Evolutionary conservation across 2,329 filamentous ascomycete genomes (phyloP).

Genomic region (Pestalotiopsis sp.): DNA sequence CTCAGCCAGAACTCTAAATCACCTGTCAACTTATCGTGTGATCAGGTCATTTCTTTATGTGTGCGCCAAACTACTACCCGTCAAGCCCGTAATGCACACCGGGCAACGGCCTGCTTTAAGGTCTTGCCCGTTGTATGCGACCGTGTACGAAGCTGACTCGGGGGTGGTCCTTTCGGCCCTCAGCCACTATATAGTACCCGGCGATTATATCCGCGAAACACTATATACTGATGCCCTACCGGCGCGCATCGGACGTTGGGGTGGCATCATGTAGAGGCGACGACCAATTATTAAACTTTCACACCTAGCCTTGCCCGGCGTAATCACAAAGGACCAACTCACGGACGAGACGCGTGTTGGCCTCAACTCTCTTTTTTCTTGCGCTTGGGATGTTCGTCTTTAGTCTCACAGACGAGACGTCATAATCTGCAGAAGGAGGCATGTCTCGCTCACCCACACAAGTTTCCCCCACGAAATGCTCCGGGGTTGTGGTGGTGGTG

Average conservation of each 20-base stretch:
- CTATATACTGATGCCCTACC: background rate
- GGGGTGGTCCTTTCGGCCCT: background rate
- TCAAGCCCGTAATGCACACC: background rate
- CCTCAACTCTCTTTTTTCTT: background rate
- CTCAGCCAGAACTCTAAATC: background rate
- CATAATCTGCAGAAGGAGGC: background rate
- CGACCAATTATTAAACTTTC: background rate
- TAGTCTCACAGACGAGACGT: background rate
- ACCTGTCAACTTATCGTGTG: background rate
- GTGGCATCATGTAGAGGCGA: background rate
- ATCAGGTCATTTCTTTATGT: background rate
- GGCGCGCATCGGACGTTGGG: background rate
- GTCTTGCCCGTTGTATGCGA: background rate
- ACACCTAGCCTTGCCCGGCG: background rate
- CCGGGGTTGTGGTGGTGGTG: no score
- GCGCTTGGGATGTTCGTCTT: background rate
- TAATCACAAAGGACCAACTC: background rate
- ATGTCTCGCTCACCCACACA: background rate
- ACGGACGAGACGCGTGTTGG: background rate
- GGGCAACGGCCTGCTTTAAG: background rate
- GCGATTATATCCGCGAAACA: background rate
- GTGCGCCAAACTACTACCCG: background rate
- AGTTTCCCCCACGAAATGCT: background rate
- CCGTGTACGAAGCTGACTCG: background rate
- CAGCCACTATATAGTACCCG: background rate